Evolutionary conservation across 352 stramenopile species (phyloP).

Genomic region (Albugo laibachii): DNA sequence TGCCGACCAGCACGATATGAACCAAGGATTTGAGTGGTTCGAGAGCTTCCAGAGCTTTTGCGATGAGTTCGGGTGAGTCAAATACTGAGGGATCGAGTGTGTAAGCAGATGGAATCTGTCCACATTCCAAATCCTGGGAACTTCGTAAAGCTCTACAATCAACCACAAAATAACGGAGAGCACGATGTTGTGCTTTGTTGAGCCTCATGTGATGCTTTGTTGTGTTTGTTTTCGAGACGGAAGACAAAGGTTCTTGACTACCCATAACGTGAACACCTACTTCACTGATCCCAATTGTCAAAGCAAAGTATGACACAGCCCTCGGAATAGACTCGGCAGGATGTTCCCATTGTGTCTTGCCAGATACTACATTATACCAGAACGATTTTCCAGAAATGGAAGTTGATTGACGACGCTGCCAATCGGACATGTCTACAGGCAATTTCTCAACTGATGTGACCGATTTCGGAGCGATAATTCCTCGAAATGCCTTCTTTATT

Average conservation of each 20-base stretch:
- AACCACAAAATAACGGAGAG: constrained; percentile 51
- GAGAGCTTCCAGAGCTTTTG: constrained; percentile 39
- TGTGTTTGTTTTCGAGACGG: too few relatives aligned
- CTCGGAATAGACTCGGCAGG: constrained; percentile 35
- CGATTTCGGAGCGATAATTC: background rate
- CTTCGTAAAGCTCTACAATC: constrained; percentile 52
- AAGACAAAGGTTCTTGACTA: background rate
- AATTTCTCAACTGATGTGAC: background rate
- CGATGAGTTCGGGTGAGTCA: constrained; percentile 61
- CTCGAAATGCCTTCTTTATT: too few relatives aligned
- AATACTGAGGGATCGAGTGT: constrained; percentile 62
- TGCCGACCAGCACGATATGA: constrained; percentile 53
- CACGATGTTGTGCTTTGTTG: background rate
- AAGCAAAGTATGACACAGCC: constrained; percentile 33
- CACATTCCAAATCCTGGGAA: constrained; percentile 60
- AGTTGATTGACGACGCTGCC: constrained; percentile 51
- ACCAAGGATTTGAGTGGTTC: constrained; percentile 51
- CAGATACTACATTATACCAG: constrained; percentile 55
- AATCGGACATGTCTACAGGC: constrained; percentile 59
- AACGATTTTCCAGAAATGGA: constrained; percentile 58
- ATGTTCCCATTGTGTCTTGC: constrained; percentile 66
- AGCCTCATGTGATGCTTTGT: constrained; percentile 1
- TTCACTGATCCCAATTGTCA: constrained; percentile 48
- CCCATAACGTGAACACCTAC: constrained; percentile 46
- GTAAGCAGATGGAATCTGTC: constrained; percentile 50